Evolutionary conservation across 176 grass and related monocot species (phyloP), one percentile per base, ranked within the genome.

Genomic region (Eremochloa ophiuroides): DNA sequence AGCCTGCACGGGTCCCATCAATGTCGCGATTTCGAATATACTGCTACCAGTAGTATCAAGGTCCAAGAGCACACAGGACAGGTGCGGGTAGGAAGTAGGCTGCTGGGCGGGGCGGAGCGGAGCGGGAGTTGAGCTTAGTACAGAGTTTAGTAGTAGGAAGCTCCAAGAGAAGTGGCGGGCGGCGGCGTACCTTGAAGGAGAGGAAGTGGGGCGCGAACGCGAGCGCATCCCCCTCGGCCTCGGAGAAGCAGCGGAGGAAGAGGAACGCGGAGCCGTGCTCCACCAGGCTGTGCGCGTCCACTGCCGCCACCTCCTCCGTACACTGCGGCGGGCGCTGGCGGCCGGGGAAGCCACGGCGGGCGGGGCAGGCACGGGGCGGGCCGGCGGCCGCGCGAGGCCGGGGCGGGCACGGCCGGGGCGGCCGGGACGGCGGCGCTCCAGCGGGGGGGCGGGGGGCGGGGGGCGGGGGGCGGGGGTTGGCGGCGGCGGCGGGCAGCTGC

Each of bases 211-310:
- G 93, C 29, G 88, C 90, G 78, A 91, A 75, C 51, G 79, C 50
- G 72, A 98, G 92, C 73, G 92, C 95, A 44, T 93, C 87, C 15
- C 86, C 96, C 20, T 98, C 85, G 62, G 93, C 88, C 86, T 98
- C 96, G 83, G 87, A 93, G 91, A 98, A 91, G 91, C 90, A 91
- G 61, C 88, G 85, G 79, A 88, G 62, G 71, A 98, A 95, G 42
- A 90, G 96, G 88, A 98, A 74, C 74, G 88, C 80, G 8, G 88
- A 95, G 47, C 42, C 87, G 17, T 29, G 42, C 68, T 16, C 77
- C 43, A 92, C 93, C 48, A 98, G 87, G 78, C 83, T 98, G 88
- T 93, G 93, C 73, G 71, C 93, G 48, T 98, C 96, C 79, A 98
- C 91, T 68, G 82, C 93, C 67, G 84, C 56, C 48, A 89, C 76